These are phyloP conservation scores for Castanea sativa DNA, from an alignment of 306 rosid genomes.

Conservation along the genomic window DNA sequence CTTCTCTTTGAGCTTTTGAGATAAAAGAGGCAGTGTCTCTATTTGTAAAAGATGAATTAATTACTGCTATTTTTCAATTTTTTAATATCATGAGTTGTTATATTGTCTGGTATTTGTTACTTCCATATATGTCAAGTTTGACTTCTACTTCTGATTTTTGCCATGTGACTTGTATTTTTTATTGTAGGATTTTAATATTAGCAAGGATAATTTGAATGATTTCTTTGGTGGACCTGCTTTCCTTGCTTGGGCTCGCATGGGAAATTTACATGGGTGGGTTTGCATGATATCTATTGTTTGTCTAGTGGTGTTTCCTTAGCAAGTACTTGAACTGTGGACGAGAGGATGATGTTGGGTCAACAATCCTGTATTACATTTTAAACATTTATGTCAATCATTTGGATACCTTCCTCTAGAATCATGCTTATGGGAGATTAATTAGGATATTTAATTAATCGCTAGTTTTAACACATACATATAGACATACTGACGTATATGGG, in stretches of 20 bases:
- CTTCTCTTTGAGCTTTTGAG: conserved; percentile 6
- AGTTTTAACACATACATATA: too few species aligned
- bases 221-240: conserved; percentile 97
- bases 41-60: neutral
- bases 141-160: neutral
- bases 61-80: conserved; percentile 14
- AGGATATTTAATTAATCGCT: too few species aligned
- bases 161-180: neutral
- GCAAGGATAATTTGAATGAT: conserved; percentile 55
- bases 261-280: conserved; percentile 91
- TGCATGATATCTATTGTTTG: conserved; percentile 15
- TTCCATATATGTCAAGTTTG: neutral
- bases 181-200: conserved; percentile 71
- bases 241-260: conserved; percentile 99
- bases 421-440: too few species aligned
- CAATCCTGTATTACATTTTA: too few species aligned
- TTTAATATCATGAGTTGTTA: neutral
- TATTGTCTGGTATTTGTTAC: conserved; percentile 1
- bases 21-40: neutral
- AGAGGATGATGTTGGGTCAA: too few species aligned
- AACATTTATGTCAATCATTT: too few species aligned
- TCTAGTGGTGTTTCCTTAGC: neutral
- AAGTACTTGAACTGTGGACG: neutral
- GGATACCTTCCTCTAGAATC: too few species aligned
- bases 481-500: too few species aligned